Percentiles rank a stretch among this genome's conserved stretches.
These are phyloP conservation scores for Aspergillus steynii DNA, from an alignment of 495 filamentous ascomycete species.

Conservation along the genomic window DNA sequence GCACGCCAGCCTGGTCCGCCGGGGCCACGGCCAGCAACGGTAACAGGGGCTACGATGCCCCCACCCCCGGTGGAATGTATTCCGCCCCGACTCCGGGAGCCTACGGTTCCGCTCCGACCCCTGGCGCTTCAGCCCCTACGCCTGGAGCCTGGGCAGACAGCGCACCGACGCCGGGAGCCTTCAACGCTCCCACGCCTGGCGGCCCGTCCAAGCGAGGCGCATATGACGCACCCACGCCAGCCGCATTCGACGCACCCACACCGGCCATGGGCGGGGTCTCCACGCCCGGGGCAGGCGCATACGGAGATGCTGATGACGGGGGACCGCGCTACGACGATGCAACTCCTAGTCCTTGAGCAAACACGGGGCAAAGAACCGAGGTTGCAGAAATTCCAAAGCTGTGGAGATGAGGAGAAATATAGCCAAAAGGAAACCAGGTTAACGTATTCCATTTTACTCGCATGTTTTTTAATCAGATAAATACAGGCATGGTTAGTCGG, in stretches of 20 bases:
- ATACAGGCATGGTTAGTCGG: slow-evolving; percentile 14
- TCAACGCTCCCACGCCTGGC: slow-evolving; percentile 61
- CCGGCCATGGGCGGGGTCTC: slow-evolving; percentile 73
- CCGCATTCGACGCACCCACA: slow-evolving; percentile 68
- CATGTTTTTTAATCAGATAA: slow-evolving; percentile 7
- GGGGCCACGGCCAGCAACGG: slow-evolving; percentile 23
- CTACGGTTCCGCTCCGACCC: slow-evolving; percentile 64
- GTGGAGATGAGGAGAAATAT: not conserved
- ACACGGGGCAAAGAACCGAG: not conserved
- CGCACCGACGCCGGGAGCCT: slow-evolving; percentile 63
- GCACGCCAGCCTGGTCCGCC: slow-evolving; percentile 52
- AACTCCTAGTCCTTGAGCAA: slow-evolving; percentile 47
- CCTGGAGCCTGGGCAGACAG: slow-evolving; percentile 68
- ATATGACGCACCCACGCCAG: slow-evolving; percentile 62
- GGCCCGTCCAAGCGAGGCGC: slow-evolving; percentile 34
- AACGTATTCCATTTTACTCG: slow-evolving; percentile 6
- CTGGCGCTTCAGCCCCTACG: slow-evolving; percentile 74
- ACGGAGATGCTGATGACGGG: slow-evolving; percentile 56
- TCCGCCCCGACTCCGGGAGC: slow-evolving; percentile 52
- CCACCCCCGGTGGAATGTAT: slow-evolving; percentile 70
- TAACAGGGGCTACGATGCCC: slow-evolving; percentile 66
- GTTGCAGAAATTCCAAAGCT: not conserved
- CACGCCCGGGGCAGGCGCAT: slow-evolving; percentile 69
- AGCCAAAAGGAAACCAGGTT: not conserved
- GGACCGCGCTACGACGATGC: slow-evolving; percentile 58